These are phyloP conservation scores for Cryptococcus sp. DNA, from an alignment of 1,284 basidiomycete genomes.

Conservation along the genomic window DNA sequence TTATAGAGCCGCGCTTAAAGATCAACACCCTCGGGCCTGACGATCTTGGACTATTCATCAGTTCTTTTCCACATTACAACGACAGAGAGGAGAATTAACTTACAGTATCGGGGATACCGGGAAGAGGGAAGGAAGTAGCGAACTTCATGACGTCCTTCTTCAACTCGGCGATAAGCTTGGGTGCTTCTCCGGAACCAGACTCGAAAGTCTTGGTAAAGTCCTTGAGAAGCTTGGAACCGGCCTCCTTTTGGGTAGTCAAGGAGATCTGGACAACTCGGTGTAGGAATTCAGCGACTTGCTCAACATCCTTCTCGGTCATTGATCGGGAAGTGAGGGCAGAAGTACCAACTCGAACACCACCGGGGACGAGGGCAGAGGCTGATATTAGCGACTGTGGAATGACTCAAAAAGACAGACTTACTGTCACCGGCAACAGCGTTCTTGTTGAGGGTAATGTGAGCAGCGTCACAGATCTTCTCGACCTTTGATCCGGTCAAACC, in stretches of 20 bases:
- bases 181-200: conserved; percentile 64
- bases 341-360: conserved; percentile 94
- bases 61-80: neutral
- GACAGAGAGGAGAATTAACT: conserved; percentile 7
- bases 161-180: conserved; percentile 49
- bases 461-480: conserved; percentile 95
- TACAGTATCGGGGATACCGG: conserved; percentile 70
- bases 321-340: conserved; percentile 91
- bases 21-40: conserved; percentile 40
- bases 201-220: conserved; percentile 88
- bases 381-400: conserved; percentile 1
- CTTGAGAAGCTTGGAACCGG: conserved; percentile 89
- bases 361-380: conserved; percentile 89
- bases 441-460: conserved; percentile 91
- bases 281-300: conserved; percentile 80
- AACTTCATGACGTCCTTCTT: conserved; percentile 63
- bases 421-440: conserved; percentile 93
- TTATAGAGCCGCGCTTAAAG: conserved; percentile 21
- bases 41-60: conserved; percentile 32
- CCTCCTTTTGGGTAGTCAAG: conserved; percentile 83
- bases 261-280: conserved; percentile 88
- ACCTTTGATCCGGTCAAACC: conserved; percentile 96
- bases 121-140: conserved; percentile 83
- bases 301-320: conserved; percentile 84
- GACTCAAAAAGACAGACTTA: conserved; percentile 11